phyloP scores from a whole-genome alignment of 495 filamentous ascomycete genomes.

The Penicillium maclennaniae region DNA sequence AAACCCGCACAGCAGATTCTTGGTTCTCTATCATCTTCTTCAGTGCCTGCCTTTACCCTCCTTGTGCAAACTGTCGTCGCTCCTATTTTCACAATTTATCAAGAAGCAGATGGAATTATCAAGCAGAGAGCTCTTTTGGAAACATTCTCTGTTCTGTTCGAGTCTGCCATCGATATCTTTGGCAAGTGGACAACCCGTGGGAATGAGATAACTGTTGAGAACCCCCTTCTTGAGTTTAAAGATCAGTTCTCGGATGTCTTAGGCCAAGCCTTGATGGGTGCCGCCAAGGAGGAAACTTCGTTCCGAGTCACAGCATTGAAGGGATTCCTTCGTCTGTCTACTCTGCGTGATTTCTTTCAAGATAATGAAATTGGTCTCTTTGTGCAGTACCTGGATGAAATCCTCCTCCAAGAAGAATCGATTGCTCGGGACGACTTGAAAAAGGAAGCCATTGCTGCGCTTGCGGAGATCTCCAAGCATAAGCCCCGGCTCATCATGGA shows the following conservation, averaged over 20 bases:
- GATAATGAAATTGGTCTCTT: constrained; percentile 61
- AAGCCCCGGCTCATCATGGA: constrained; percentile 66
- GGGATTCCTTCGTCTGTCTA: constrained; percentile 55
- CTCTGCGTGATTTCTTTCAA: constrained; percentile 53
- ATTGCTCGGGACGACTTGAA: constrained; percentile 55
- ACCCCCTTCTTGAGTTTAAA: constrained; percentile 55
- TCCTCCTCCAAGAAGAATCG: constrained; percentile 57
- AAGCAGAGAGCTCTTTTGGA: constrained; percentile 67
- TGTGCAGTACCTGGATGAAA: constrained; percentile 62
- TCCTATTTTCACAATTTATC: constrained; percentile 58
- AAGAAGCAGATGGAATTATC: constrained; percentile 59
- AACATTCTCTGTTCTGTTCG: constrained; percentile 55
- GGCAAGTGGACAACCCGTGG: constrained; percentile 52
- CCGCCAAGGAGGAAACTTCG: constrained; percentile 60
- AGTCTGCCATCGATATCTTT: constrained; percentile 54
- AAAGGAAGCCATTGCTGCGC: constrained; percentile 58
- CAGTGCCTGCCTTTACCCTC: constrained; percentile 50
- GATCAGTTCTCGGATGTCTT: constrained; percentile 60
- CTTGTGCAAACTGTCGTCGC: constrained; percentile 56
- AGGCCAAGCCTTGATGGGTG: constrained; percentile 57
- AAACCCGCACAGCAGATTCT: constrained; percentile 65
- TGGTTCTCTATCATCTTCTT: constrained; percentile 51
- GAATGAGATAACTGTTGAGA: constrained; percentile 33
- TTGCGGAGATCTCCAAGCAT: constrained; percentile 62
- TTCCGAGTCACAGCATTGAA: constrained; percentile 60